A percentile compares a stretch with the other conserved stretches of the same genome.
phyloP scores from a whole-genome alignment of 2,329 filamentous ascomycete species.

The Pochonia chlamydosporia region DNA sequence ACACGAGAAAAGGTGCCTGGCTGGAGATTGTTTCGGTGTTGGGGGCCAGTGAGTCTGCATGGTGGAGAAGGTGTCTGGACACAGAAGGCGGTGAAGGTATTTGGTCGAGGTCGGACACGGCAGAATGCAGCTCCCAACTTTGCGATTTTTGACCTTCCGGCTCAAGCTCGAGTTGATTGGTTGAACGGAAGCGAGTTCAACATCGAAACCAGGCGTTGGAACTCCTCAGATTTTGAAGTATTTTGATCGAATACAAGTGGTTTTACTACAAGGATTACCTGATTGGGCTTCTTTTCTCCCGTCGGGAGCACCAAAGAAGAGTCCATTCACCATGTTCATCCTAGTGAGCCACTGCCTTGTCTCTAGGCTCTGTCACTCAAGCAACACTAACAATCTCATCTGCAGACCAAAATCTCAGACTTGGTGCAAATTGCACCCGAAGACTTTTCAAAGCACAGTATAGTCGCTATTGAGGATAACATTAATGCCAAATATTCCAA shows the following conservation, averaged over 20 bases:
- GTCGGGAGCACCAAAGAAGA: background rate
- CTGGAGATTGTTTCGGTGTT: background rate
- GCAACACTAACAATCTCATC: background rate
- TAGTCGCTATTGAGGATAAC: constrained; percentile 86
- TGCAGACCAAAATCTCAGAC: constrained; percentile 85
- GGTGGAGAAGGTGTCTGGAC: no score
- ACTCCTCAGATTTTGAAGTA: background rate
- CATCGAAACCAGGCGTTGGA: background rate
- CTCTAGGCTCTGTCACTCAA: background rate
- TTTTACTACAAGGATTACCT: no score
- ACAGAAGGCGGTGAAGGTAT: background rate
- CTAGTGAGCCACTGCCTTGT: constrained; percentile 31
- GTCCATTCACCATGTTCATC: constrained; percentile 43
- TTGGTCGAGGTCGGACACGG: background rate
- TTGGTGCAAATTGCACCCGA: constrained; percentile 87
- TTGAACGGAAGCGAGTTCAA: background rate
- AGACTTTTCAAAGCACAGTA: constrained; percentile 79
- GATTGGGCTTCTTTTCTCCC: background rate
- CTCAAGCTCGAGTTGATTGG: constrained; percentile 5
- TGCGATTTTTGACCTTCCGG: background rate
- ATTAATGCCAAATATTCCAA: constrained; percentile 97
- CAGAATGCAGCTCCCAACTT: background rate
- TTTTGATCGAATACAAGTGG: no score
- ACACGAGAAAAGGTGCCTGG: no score
- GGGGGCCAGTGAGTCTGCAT: background rate